A percentile compares a stretch with the other conserved stretches of the same genome.
Evolutionary conservation across 345 rosid species (phyloP).

Genomic region (Firmiana major): DNA sequence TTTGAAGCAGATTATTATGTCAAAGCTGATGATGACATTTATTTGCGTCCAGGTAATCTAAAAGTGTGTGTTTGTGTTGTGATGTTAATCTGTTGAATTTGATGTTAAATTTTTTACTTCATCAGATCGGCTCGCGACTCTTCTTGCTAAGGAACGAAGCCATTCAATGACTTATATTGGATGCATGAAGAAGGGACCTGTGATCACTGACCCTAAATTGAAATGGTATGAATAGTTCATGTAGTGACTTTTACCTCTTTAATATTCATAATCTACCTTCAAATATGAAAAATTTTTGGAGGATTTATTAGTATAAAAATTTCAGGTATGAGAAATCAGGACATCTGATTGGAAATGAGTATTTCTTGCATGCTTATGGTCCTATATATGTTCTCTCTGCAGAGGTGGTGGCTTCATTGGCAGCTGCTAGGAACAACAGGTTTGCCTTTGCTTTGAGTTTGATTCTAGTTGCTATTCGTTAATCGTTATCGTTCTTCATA

Average conservation of each 20-base stretch:
- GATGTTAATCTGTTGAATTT: not conserved
- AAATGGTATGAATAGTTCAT: slow-evolving; percentile 46
- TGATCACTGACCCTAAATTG: slow-evolving; percentile 68
- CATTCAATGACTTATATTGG: slow-evolving; percentile 63
- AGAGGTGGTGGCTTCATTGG: slow-evolving; percentile 65
- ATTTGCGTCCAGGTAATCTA: slow-evolving; percentile 71
- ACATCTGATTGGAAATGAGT: slow-evolving; percentile 67
- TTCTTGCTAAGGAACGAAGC: slow-evolving; percentile 71
- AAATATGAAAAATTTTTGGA: not conserved
- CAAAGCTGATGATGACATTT: slow-evolving; percentile 78
- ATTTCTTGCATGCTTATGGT: slow-evolving; percentile 77
- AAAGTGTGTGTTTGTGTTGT: not conserved
- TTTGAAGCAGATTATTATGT: slow-evolving; percentile 74
- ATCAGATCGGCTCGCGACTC: slow-evolving; percentile 75
- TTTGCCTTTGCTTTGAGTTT: slow-evolving; percentile 22
- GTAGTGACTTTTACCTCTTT: not conserved
- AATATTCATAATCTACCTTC: not conserved
- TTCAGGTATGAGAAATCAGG: slow-evolving; percentile 78
- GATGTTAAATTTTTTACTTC: not conserved
- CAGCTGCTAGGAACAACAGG: slow-evolving; percentile 70
- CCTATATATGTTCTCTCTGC: slow-evolving; percentile 73
- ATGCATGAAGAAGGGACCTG: slow-evolving; percentile 92
- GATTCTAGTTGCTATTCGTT: not conserved
- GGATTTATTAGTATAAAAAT: slow-evolving; percentile 11
- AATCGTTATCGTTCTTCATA: not conserved